Evolutionary conservation across 257 asterid species (phyloP).

Genomic region (Thymus quinquecostatus): DNA sequence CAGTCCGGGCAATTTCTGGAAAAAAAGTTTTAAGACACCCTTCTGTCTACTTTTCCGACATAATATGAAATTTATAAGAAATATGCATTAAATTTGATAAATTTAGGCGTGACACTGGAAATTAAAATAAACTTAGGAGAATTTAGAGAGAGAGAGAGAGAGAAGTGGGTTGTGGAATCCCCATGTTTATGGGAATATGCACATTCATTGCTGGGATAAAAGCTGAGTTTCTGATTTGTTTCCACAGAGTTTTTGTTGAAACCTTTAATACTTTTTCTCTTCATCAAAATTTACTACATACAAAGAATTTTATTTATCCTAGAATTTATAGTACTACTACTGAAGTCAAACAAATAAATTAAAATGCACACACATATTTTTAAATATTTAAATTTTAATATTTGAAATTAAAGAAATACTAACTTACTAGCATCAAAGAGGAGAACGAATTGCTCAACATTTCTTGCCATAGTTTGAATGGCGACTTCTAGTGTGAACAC

Average conservation of each 20-base stretch:
- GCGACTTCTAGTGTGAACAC: slow-evolving; percentile 98
- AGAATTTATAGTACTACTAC: not conserved
- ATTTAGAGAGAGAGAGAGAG: slow-evolving; percentile 15
- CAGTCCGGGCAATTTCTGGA: slow-evolving; percentile 59
- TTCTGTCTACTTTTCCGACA: slow-evolving; percentile 43
- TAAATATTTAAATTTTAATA: too few species aligned
- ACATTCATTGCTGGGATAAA: slow-evolving; percentile 48
- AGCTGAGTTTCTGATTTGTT: slow-evolving; percentile 53
- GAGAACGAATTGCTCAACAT: slow-evolving; percentile 75
- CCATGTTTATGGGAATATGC: slow-evolving; percentile 56
- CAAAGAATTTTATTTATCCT: not conserved
- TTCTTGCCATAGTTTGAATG: slow-evolving; percentile 75
- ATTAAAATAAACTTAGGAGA: slow-evolving; percentile 22
- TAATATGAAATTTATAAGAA: slow-evolving; percentile 24
- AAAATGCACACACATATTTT: not conserved
- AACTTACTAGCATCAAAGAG: slow-evolving; percentile 92
- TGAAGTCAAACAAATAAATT: not conserved
- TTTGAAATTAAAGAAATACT: slow-evolving; percentile 32
- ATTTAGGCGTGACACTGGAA: slow-evolving; percentile 75
- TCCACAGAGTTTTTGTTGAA: slow-evolving; percentile 35
- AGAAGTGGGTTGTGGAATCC: slow-evolving; percentile 48
- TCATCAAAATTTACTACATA: not conserved
- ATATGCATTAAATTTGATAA: slow-evolving; percentile 37
- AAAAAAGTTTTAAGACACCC: slow-evolving; percentile 33
- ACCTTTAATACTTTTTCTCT: not conserved